These are phyloP conservation scores for Luffa acutangula DNA, from an alignment of 306 rosid genomes.

Conservation along the genomic window DNA sequence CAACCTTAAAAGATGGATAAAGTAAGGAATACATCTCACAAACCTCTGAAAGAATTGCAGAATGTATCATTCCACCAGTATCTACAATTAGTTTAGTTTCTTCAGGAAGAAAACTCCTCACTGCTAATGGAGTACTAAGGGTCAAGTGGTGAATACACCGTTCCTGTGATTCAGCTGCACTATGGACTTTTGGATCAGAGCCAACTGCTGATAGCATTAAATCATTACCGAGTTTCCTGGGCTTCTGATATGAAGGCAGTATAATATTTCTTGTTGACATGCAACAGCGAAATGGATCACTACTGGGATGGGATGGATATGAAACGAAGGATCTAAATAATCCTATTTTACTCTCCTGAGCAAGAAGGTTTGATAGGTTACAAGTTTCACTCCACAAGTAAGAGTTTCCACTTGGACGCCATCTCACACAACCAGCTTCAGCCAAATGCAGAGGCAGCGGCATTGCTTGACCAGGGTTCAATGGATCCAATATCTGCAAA, in stretches of 20 bases:
- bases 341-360: constrained; percentile 56
- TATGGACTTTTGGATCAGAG: constrained; percentile 6
- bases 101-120: constrained; percentile 71
- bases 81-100: constrained; percentile 52
- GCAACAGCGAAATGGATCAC: constrained; percentile 87
- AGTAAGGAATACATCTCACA: constrained; percentile 21
- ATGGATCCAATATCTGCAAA: constrained; percentile 76
- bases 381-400: constrained; percentile 92
- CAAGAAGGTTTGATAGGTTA: constrained; percentile 66
- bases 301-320: constrained; percentile 82
- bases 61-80: constrained; percentile 62
- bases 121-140: constrained; percentile 61
- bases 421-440: constrained; percentile 83
- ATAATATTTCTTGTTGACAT: constrained; percentile 56
- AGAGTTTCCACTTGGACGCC: constrained; percentile 85
- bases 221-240: constrained; percentile 23
- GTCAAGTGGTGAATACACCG: constrained; percentile 56
- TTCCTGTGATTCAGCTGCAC: constrained; percentile 36
- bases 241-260: constrained; percentile 38
- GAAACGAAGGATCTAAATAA: constrained; percentile 71
- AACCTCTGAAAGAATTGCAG: constrained; percentile 66
- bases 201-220: constrained; percentile 10
- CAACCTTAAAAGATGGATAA: background rate
- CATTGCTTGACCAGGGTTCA: constrained; percentile 78
- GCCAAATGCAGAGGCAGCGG: constrained; percentile 94